Evolutionary conservation across 2,329 filamentous ascomycete species (phyloP).

Genomic region (Myriosclerotinia duriaeana): DNA sequence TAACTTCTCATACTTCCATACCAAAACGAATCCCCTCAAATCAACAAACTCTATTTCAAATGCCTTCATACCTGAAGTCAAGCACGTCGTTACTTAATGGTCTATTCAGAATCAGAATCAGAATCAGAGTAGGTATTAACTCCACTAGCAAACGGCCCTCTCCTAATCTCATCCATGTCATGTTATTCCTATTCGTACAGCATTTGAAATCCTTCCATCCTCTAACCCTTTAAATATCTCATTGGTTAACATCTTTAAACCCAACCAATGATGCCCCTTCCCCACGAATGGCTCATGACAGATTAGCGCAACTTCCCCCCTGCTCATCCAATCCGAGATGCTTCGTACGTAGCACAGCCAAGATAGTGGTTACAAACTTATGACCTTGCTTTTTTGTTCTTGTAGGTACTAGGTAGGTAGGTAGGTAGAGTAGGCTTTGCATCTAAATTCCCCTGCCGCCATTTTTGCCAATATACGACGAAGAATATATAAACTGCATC

Average conservation of each 20-base stretch:
- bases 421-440: background rate
- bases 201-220: background rate
- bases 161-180: background rate
- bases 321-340: conserved; percentile 6
- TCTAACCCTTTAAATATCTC: background rate
- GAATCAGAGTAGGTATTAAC: no score
- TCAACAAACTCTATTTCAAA: background rate
- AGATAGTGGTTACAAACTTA: conserved; percentile 6
- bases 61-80: background rate
- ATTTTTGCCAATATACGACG: conserved; percentile 2
- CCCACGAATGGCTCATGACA: background rate
- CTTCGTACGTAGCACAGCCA: background rate
- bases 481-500: conserved; percentile 9
- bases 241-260: conserved; percentile 2
- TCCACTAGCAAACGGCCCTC: background rate
- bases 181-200: background rate
- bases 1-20: no score
- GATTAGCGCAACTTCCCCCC: background rate
- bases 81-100: background rate
- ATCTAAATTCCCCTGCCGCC: background rate
- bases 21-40: no score
- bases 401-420: no score
- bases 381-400: background rate
- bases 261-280: background rate
- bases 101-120: background rate